A percentile compares a stretch with the other conserved stretches of the same genome.
These are phyloP conservation scores for Harringtonia aguacate DNA, from an alignment of 2,329 filamentous ascomycete species.

Conservation along the genomic window DNA sequence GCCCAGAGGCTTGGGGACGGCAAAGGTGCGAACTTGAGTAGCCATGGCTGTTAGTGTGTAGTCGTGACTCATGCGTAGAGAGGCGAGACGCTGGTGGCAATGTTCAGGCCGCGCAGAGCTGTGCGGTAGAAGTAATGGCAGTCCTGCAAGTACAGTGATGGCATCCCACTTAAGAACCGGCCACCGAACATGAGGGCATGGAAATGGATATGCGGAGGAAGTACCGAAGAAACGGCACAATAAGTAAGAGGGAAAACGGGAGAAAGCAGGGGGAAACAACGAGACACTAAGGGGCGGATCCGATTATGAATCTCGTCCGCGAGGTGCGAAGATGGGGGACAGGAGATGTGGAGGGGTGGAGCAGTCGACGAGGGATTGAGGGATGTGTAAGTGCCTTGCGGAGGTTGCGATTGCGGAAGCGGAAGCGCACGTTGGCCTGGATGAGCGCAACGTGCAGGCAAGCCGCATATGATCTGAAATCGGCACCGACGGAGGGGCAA, in stretches of 20 bases:
- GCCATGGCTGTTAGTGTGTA: conserved; percentile 42
- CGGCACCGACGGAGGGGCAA: not conserved
- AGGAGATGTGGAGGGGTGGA: not conserved
- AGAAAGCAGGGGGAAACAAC: not conserved
- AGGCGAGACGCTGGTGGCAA: conserved; percentile 68
- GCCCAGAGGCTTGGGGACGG: conserved; percentile 59
- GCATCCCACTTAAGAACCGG: conserved; percentile 49
- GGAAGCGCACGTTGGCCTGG: not conserved
- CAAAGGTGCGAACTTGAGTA: conserved; percentile 58
- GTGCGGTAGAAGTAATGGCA: conserved; percentile 92
- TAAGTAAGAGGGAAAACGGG: not conserved
- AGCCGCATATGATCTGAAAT: not conserved
- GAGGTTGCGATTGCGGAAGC: not conserved
- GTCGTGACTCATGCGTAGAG: conserved; percentile 48
- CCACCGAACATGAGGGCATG: not conserved
- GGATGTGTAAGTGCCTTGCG: not conserved
- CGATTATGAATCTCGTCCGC: not conserved
- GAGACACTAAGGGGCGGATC: not conserved
- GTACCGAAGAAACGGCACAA: not conserved
- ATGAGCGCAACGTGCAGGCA: not conserved
- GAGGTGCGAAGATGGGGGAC: no score
- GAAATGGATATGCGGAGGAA: not conserved
- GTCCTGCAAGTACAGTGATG: conserved; percentile 71
- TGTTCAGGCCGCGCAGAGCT: conserved; percentile 73
- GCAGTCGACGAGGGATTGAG: not conserved